Base-by-base conservation (phyloP, 169 alveolate species). In the Plasmodium yoelii region DNA sequence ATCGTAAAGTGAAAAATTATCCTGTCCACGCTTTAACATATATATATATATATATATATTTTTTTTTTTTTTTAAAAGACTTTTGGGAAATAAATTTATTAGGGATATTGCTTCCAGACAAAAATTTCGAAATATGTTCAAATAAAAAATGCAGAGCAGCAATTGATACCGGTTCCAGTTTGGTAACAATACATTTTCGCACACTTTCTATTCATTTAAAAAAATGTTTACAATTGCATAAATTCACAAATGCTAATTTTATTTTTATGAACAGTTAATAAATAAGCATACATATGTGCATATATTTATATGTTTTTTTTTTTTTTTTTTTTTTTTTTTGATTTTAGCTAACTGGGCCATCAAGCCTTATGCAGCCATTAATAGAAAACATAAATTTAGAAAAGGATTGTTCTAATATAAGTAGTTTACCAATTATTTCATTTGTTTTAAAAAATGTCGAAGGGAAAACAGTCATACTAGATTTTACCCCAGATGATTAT, bases 81-180 rank as follows among this genome's bases (percentile, higher is more conserved):
- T 96, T 91, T 93, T 96, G 98, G 98, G 98, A 96, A 80, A 92
- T 96, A 39, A 96, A 92, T 68, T 74, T 96, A 63, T 91, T 91
- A 56, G 96, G 95, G 26, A 74, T 96, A 53, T 90, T 92, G 73
- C 87, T 96, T 26, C 93, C 94, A 56, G 96, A 93, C 28, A 77
- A 92, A 47, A 84, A 92, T 19, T 70, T 95, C 39, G 84, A 87
- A 15, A 72, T 92, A 22, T 90, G 96, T 49, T 92, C 91, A 15
- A 93, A 87, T 51, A 72, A 69, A 44, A 92, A 95, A 39, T 96
- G 96, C 87, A 93, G 95, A 61, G 98, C 98, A n/a, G 98, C 98
- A 8, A 94, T 96, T 13, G 98, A 96, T 88, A 96, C 98, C 10
- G 98, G 98, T 2, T 94, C 98, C 55, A 95, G 97, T 72, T 82